Conservation (phyloP, 1,139 yeast genomes). For the Sugiyamaella castrensis region DNA sequence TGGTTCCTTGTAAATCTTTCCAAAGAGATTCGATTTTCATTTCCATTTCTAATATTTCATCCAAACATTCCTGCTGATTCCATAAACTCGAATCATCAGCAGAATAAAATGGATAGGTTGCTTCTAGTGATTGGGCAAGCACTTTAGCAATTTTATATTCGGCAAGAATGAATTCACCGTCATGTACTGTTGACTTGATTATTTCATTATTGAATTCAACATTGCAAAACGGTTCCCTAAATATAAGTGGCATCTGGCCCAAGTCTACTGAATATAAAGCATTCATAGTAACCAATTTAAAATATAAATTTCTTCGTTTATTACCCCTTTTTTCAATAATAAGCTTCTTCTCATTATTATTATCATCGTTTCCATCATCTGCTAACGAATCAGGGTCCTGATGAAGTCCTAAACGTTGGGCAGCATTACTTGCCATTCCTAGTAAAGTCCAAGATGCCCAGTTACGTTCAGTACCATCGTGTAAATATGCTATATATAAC, state of each 20-base stretch:
- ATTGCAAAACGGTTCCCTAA: slow-evolving; percentile 11
- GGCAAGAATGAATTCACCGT: slow-evolving; percentile 16
- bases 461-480: slow-evolving; percentile 21
- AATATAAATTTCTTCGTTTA: slow-evolving; percentile 14
- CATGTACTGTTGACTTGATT: slow-evolving; percentile 4
- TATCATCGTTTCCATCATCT: background rate
- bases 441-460: slow-evolving; percentile 22
- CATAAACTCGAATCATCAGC: slow-evolving; percentile 7
- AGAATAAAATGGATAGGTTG: slow-evolving; percentile 14
- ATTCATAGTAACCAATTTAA: slow-evolving; percentile 14
- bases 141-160: slow-evolving; percentile 15
- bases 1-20: slow-evolving; percentile 5
- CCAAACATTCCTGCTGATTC: background rate
- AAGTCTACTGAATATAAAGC: slow-evolving; percentile 17
- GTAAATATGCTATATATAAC: slow-evolving; percentile 18
- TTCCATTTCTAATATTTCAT: slow-evolving; percentile 12
- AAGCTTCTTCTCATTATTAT: background rate
- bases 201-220: slow-evolving; percentile 6
- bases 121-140: slow-evolving; percentile 11
- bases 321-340: background rate
- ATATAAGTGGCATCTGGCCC: slow-evolving; percentile 17
- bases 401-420: slow-evolving; percentile 19
- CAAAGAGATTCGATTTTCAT: slow-evolving; percentile 10
- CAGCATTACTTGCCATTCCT: slow-evolving; percentile 21
- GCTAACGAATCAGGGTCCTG: slow-evolving; percentile 18